phyloP scores from a whole-genome alignment of 2,329 filamentous ascomycete species.

The Xylariales sp. region DNA sequence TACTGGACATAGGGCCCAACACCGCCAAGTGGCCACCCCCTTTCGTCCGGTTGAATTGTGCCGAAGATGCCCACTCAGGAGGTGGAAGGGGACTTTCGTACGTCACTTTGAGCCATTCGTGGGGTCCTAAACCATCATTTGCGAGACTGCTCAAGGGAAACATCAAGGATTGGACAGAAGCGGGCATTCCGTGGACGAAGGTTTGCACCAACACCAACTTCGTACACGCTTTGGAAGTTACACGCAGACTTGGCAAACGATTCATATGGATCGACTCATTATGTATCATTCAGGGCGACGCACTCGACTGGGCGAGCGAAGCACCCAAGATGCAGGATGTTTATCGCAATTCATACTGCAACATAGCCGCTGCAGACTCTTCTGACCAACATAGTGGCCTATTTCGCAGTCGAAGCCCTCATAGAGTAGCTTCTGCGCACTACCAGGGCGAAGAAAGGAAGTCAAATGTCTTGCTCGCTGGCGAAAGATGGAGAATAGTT shows the following conservation, averaged over 20 bases:
- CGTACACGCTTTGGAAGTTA: background rate
- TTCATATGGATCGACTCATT: constrained; percentile 7
- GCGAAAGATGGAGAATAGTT: constrained; percentile 8
- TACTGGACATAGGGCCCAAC: too few relatives aligned
- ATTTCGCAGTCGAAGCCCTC: background rate
- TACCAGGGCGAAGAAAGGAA: background rate
- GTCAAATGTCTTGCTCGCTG: background rate
- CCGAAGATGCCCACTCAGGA: too few relatives aligned
- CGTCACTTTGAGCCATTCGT: constrained; percentile 4
- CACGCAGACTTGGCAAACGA: background rate
- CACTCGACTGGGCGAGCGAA: background rate
- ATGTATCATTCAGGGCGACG: constrained; percentile 5
- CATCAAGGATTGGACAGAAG: background rate
- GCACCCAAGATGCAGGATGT: constrained; percentile 1
- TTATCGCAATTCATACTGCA: constrained; percentile 8
- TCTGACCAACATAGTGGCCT: background rate
- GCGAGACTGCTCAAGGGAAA: background rate
- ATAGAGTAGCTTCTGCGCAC: background rate
- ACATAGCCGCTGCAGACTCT: background rate
- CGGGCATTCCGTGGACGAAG: background rate
- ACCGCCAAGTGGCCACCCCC: too few relatives aligned
- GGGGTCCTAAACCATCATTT: constrained; percentile 1
- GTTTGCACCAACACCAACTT: constrained; percentile 3
- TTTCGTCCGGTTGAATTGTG: too few relatives aligned
- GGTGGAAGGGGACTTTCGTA: too few relatives aligned